Evolutionary conservation across 2,329 filamentous ascomycete species (phyloP), one percentile per base, ranked within the genome.

Genomic region (Macroventuria anomochaeta): DNA sequence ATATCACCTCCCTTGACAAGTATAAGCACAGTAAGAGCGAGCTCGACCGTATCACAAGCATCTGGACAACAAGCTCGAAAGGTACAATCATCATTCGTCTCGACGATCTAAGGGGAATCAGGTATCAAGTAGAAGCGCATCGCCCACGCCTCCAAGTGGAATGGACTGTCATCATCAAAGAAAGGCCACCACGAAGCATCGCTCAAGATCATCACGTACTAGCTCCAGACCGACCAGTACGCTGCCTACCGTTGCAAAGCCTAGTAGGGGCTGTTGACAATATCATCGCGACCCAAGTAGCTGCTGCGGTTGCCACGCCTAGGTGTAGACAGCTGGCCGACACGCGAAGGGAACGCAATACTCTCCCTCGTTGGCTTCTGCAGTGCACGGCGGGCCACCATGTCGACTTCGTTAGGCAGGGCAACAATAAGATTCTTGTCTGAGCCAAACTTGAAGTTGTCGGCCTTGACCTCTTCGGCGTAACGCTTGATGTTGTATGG

Each of bases 391-490:
- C 93, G 93, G 38, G 88, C 89, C 11, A 99, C 91, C 93, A 97
- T 97, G 76, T 97, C 96, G 63, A 99, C 95, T 75, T 97, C 93
- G 71, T 99, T 96, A 2, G 95, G 93, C 59, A 99, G 80, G 0
- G 95, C 95, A 29, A 99, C 93, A 68, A 99, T 96, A 67, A 99
- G 91, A 68, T 97, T 97, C 84, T 96, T 96, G 76, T 99, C 95
- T 5, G 88, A 93, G 39, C 93, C 93, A 69, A 92, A 99, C 68
- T 95, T 92, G 86, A 99, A 99, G 74, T 99, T 96, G 74, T 99
- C 95, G 3, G 95, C 95, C 81, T 96, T 97, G 71, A 99, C 92
- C 59, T 96, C 89, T 68, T 99, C 95, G 0, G 86, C 84, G 72
- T 99, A 99, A 13, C 95, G 88, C 82, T 97, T 97, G 82, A 99